A percentile compares a stretch with the other conserved stretches of the same genome.
phyloP scores from a whole-genome alignment of 768 basidiomycete species.

The Termitomyces sp. region DNA sequence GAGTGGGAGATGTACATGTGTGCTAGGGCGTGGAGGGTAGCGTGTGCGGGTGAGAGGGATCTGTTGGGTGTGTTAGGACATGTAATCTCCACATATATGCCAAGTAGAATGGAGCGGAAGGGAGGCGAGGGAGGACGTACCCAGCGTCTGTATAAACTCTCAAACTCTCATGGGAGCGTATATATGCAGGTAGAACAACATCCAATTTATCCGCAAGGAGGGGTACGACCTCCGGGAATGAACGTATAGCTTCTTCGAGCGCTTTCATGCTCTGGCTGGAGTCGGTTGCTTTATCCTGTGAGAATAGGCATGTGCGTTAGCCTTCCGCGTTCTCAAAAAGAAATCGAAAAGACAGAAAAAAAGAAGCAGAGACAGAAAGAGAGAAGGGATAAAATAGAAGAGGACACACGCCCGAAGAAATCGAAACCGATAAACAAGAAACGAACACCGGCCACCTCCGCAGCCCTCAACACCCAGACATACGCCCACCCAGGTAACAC shows the following conservation, averaged over 20 bases:
- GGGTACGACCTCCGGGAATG: no score
- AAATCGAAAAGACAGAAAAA: no score
- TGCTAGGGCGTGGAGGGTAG: constrained; percentile 72
- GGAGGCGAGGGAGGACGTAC: not conserved
- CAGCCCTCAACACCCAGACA: no score
- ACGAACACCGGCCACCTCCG: constrained; percentile 36
- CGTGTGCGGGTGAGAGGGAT: no score
- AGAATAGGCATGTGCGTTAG: not conserved
- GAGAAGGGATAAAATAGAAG: no score
- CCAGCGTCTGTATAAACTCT: no score
- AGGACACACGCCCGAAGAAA: no score
- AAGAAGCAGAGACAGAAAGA: no score
- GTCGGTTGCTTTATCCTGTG: constrained; percentile 40
- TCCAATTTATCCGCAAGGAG: constrained; percentile 89
- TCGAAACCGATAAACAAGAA: no score
- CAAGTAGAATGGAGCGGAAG: no score
- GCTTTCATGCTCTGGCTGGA: constrained; percentile 55
- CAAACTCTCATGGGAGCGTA: constrained; percentile 62
- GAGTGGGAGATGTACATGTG: constrained; percentile 87
- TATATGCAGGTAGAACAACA: constrained; percentile 51
- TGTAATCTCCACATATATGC: no score
- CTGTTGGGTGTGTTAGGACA: not conserved
- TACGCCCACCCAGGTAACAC: no score
- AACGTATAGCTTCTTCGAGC: constrained; percentile 68
- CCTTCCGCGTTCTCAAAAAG: not conserved